Percentiles rank a stretch among this genome's conserved stretches.
phyloP scores from a whole-genome alignment of 2,329 filamentous ascomycete genomes.

The Paracorniculantispora psalliotae region DNA sequence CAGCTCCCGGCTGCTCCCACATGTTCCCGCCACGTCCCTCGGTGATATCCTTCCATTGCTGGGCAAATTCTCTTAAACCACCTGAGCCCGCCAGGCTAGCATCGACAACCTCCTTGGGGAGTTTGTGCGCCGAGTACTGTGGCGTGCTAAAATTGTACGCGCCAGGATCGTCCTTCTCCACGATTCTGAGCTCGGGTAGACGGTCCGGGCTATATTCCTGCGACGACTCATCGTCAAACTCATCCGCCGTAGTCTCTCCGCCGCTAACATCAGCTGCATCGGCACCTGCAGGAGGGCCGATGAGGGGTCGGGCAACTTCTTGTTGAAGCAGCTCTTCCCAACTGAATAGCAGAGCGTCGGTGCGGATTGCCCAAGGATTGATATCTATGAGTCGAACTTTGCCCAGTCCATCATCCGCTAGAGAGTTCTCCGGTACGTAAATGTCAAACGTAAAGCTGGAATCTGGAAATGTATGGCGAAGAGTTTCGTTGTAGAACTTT shows the following conservation, averaged over 20 bases:
- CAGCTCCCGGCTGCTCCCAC: conserved; percentile 29
- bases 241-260: conserved; percentile 33
- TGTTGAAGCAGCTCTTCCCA: conserved; percentile 82
- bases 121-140: conserved; percentile 90
- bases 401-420: conserved; percentile 56
- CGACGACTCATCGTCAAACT: conserved; percentile 33
- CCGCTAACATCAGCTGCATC: conserved; percentile 32
- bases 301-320: conserved; percentile 54
- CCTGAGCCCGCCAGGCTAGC: conserved; percentile 64
- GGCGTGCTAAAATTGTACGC: conserved; percentile 81
- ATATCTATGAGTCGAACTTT: conserved; percentile 85
- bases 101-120: conserved; percentile 87
- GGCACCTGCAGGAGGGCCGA: conserved; percentile 37
- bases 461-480: conserved; percentile 78
- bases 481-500: conserved; percentile 69
- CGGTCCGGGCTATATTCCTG: conserved; percentile 53
- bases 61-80: conserved; percentile 74
- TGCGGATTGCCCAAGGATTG: conserved; percentile 88
- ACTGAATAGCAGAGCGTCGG: conserved; percentile 82
- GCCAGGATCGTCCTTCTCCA: conserved; percentile 80
- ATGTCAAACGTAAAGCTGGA: conserved; percentile 84
- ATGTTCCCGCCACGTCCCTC: conserved; percentile 36
- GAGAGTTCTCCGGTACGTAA: conserved; percentile 69
- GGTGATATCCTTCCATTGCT: conserved; percentile 63
- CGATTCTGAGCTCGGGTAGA: conserved; percentile 73